Base-by-base conservation (phyloP, 2,329 filamentous ascomycete species). In the Trichoderma sp. region DNA sequence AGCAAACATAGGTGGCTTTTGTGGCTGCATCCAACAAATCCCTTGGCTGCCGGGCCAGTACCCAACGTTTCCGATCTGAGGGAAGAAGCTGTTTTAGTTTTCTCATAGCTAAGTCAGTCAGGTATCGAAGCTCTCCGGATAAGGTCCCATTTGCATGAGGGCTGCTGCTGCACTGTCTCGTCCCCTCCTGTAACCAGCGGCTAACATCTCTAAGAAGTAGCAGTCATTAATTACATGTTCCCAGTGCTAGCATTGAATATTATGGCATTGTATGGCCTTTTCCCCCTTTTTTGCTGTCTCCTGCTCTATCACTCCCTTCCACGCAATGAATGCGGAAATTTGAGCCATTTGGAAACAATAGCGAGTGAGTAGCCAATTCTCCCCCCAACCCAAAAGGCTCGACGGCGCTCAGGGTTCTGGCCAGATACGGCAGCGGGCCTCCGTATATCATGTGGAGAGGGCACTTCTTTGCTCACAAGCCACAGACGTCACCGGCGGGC, bases 1-100 rank as follows among this genome's bases (percentile, higher is more conserved):
- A n/a, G 21, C 47, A 49, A 21, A 49, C 47, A n/a, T 27, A 31
- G 29, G 43, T 35, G 47, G 43, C 47, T 43, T 27, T 47, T 37
- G 43, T 63, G 60, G 60, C 47, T 53, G 47, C 61, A 53, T 37
- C 61, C 33, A 64, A 55, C 47, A 40, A 29, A 49, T 35, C 61
- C 60, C 53, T 60, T 14, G 57, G 57, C 57, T 43, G 40, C 29
- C 40, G 40, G n/a, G 40, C 29, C 43, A 31, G 58, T 61, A 43
- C 58, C 58, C 58, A 61, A 61, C 58, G n/a, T n/a, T 49, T 37
- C 33, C 61, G 61, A 64, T 64, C 61, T 55, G 37, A 63, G 60
- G 31, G 60, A 63, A 53, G 60, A 29, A 27, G 60, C 60, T 53
- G 43, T 4, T 21, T 49, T 24, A 11, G 4, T 35, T 35, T 13